Base-by-base conservation (phyloP, 257 asterid genomes). In the Ocimum tenuiflorum region DNA sequence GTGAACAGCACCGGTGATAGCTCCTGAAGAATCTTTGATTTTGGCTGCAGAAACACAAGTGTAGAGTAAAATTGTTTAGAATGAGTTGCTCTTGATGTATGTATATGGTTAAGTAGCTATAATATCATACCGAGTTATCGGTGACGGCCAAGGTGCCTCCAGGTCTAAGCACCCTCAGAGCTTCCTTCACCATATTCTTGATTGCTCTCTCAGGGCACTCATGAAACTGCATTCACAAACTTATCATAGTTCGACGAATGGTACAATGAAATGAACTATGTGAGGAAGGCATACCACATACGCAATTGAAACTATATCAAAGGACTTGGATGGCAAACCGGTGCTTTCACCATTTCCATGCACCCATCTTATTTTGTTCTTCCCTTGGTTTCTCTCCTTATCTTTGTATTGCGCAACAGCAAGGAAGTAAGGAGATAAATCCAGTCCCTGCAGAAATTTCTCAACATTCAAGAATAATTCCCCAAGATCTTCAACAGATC, bases 21-120 rank as follows among this genome's bases (percentile, higher is more conserved):
- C 73, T 91, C 95, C 98, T 91, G 98, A 80, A 91, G 96, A 75
- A 81, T 87, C 89, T 91, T 91, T 2, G 98, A 89, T 75, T 91
- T 89, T 56, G 98, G 98, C 98, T 91, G 95, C 78, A 77, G 73
- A 79, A 70, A 68, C 39, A 46, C 50, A 29, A 56, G 63, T 33
- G 12, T 35, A 47, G 60, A 70, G 47, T 70, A 27, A 4, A 27
- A 27, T 2, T 1, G 31, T 27, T 27, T 33, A 36, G 11, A 35
- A 51, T 15, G 53, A 18, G 3, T 45, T 10, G 58, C 9, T 11
- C 19, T 39, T 4, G 48, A 31, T 33, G 31, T 23, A 17, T 6
- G 27, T 48, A 29, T 18, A 52, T 67, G 50, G 43, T 46, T 50
- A 15, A 33, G 52, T 38, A 41, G 67, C 17, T 49, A 71, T 22